Evolutionary conservation across 176 grass and related monocot genomes (phyloP), one percentile per base, ranked within the genome.

Genomic region (Triticum turgidum): DNA sequence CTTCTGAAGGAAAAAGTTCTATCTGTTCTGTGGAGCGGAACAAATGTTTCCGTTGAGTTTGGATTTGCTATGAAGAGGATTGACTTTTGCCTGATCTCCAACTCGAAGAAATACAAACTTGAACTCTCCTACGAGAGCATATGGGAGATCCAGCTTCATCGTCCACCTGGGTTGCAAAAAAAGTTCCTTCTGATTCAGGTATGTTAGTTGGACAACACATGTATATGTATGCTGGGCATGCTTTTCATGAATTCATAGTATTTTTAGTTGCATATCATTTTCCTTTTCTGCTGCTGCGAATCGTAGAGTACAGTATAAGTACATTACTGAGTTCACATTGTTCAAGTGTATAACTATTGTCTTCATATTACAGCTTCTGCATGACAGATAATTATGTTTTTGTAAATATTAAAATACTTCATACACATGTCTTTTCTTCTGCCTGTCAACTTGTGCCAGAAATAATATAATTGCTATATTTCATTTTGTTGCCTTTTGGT

Each of bases 51-150:
- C 2, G 93, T 90, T 83, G 83, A 88, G 20, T 98, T 98, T 83
- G 95, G 93, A 44, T 95, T 93, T 81, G 88, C 88, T 68, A 80
- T 95, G 91, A 95, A 85, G 80, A 98, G 89, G 75, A 86, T 98
- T 59, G 34, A 82, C 73, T 92, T 98, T 77, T 68, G 34, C 49
- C 71, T 93, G n/a, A 49, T 17, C 22, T 27, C 73, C 78, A 76
- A 39, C 27, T 39, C 5, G 21, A 77, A 15, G 11, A 42, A n/a
- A 66, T 98, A 87, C 67, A 95, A 93, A 73, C 91, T 98, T 78
- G 93, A 98, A 82, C 87, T 98, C 86, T 93, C 93, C 34, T 95
- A 98, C 33, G 91, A 98, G 73, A 95, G 93, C 69, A 95, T 98
- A 81, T 98, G 95, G 95, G 95, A 98, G 80, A 98, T 98, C 37